Evolutionary conservation across 371 early-diverging fungal genomes (phyloP), one percentile per base, ranked within the genome.

Genomic region (Mortierella sp.): DNA sequence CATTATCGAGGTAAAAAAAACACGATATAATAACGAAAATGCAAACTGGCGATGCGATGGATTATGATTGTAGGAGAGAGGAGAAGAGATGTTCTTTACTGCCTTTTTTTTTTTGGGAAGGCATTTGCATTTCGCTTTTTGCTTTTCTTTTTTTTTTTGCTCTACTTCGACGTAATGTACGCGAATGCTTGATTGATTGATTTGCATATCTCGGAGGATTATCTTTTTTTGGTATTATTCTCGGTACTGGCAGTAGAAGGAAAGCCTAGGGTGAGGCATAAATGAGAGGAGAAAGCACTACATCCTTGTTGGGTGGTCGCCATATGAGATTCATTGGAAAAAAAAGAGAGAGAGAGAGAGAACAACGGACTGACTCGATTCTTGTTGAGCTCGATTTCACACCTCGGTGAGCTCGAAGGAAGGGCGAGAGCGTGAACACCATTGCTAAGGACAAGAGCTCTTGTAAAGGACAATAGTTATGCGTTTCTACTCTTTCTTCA

Each of bases 1-100:
- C 78, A 82, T 34, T 82, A 82, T 42, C 58, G 78, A 75, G 82
- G 82, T 72, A 78, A 38, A 38, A 38, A 5, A n/a, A n/a, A n/a
- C n/a, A n/a, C n/a, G n/a, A n/a, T n/a, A 38, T 38, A 38, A 38
- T 38, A 38, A 38, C 42, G 42, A 38, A 38, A 38, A 38, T 5
- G 42, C 42, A 38, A 38, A 38, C 5, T 38, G 42, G 48, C 9
- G 48, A 48, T 8, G 48, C 14, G 48, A 14, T 48, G 9, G 48
- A 48, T 8, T 48, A n/a, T 48, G 14, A 48, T 48, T 38, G 48
- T 48, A 48, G 48, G 48, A 48, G 48, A 8, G 48, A 48, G 14
- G 48, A 14, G 48, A 48, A 48, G 48, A 14, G 48, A 8, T 48
- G 14, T 48, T 48, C 1, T 48, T 48, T 11, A 48, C 42, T 38